A percentile compares a stretch with the other conserved stretches of the same genome.
phyloP scores from a whole-genome alignment of 108 stramenopile genomes.

The Mayamaea pseudoterrestris region DNA sequence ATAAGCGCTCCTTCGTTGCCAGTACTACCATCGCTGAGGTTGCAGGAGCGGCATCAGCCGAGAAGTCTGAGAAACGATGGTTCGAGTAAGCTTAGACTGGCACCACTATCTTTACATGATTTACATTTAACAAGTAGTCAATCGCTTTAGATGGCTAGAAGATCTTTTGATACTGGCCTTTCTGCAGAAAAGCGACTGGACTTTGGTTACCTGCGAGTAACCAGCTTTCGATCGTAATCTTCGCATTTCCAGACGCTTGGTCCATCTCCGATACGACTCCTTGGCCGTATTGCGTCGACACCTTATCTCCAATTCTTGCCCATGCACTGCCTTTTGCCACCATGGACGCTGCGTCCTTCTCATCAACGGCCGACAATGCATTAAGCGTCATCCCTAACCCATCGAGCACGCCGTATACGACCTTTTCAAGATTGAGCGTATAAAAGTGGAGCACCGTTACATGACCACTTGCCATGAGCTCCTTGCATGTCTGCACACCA shows the following conservation, averaged over 20 bases:
- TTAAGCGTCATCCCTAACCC: slow-evolving; percentile 45
- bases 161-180: slow-evolving; percentile 22
- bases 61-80: no score
- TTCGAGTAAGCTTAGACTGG: no score
- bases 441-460: slow-evolving; percentile 93
- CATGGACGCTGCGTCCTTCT: slow-evolving; percentile 69
- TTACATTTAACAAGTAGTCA: no score
- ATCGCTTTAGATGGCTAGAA: slow-evolving; percentile 12
- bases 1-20: no score
- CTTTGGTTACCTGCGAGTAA: slow-evolving; percentile 20
- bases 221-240: slow-evolving; percentile 6
- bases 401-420: slow-evolving; percentile 86
- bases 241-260: slow-evolving; percentile 1
- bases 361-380: slow-evolving; percentile 43
- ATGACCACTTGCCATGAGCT: slow-evolving; percentile 50
- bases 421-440: slow-evolving; percentile 94
- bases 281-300: slow-evolving; percentile 56
- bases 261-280: slow-evolving; percentile 62
- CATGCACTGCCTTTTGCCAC: slow-evolving; percentile 82
- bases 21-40: no score
- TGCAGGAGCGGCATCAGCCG: no score
- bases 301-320: slow-evolving; percentile 82
- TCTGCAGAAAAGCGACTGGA: slow-evolving; percentile 14
- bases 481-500: slow-evolving; percentile 83
- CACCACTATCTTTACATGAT: no score